A percentile compares a stretch with the other conserved stretches of the same genome.
These are phyloP conservation scores for Delphinella strobiligena DNA, from an alignment of 2,329 filamentous ascomycete genomes.

Conservation along the genomic window DNA sequence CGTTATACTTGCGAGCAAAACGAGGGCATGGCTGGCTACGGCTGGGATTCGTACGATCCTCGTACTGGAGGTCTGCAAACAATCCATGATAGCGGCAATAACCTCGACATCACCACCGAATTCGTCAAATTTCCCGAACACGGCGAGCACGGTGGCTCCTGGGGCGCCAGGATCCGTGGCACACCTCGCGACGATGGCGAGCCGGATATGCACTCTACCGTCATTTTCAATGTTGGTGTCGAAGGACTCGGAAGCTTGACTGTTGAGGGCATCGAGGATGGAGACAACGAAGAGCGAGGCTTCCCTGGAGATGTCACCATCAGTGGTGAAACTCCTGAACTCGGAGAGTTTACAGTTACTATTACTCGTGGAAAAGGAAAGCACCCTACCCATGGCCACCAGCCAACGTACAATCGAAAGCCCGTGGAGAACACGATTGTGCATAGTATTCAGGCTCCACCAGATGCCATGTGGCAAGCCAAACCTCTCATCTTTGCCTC, in stretches of 20 bases:
- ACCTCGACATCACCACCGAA: conserved; percentile 79
- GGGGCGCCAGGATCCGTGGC: conserved; percentile 82
- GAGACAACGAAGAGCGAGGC: conserved; percentile 43
- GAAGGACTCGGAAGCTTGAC: conserved; percentile 63
- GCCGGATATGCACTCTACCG: conserved; percentile 56
- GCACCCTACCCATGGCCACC: conserved; percentile 44
- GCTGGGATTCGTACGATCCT: conserved; percentile 95
- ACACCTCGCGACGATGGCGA: conserved; percentile 57
- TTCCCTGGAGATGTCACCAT: conserved; percentile 54
- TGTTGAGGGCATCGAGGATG: conserved; percentile 39
- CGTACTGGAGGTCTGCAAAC: conserved; percentile 77
- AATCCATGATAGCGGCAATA: conserved; percentile 81
- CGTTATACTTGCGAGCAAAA: conserved; percentile 94
- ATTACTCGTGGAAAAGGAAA: conserved; percentile 56
- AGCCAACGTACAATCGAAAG: conserved; percentile 50
- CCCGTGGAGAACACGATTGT: conserved; percentile 68
- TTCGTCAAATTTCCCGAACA: conserved; percentile 81
- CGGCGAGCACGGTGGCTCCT: conserved; percentile 74
- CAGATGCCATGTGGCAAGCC: conserved; percentile 69
- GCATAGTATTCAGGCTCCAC: conserved; percentile 53
- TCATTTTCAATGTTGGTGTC: conserved; percentile 72
- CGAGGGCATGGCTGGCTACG: conserved; percentile 87
- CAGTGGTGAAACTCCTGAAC: conserved; percentile 53
- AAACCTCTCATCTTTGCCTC: conserved; percentile 55
- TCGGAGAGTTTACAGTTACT: conserved; percentile 71